Evolutionary conservation across 2,329 filamentous ascomycete genomes (phyloP).

Genomic region (Passalora sequoiae): DNA sequence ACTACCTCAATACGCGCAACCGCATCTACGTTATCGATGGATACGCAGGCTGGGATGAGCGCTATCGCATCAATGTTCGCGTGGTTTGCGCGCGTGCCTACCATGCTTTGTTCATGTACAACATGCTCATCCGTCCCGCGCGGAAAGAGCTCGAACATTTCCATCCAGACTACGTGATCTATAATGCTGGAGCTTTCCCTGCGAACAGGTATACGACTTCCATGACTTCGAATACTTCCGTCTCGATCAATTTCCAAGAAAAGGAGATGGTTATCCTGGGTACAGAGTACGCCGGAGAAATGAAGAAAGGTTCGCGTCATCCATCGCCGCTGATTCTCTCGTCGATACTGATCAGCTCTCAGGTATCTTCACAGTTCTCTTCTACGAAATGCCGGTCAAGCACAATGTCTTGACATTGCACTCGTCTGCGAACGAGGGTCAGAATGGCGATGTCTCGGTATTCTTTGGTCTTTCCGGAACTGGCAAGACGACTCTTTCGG

Average conservation of each 20-base stretch:
- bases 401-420: slow-evolving; percentile 98
- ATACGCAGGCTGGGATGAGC: slow-evolving; percentile 96
- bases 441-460: slow-evolving; percentile 90
- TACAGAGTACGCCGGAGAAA: slow-evolving; percentile 75
- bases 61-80: slow-evolving; percentile 94
- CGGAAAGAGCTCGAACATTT: slow-evolving; percentile 92
- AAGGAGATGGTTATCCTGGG: slow-evolving; percentile 99
- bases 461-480: slow-evolving; percentile 99
- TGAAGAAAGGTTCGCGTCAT: slow-evolving; percentile 33
- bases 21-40: slow-evolving; percentile 98
- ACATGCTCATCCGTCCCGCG: slow-evolving; percentile 96
- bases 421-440: slow-evolving; percentile 96
- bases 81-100: slow-evolving; percentile 98
- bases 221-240: slow-evolving; percentile 97
- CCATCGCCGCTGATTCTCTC: too few species aligned
- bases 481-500: slow-evolving; percentile 96
- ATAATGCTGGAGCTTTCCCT: slow-evolving; percentile 97
- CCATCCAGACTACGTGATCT: slow-evolving; percentile 99
- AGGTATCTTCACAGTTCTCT: slow-evolving; percentile 95
- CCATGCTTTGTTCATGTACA: slow-evolving; percentile 99
- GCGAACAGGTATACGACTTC: slow-evolving; percentile 96
- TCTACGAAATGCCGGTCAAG: slow-evolving; percentile 99
- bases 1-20: slow-evolving; percentile 98
- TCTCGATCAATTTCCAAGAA: slow-evolving; percentile 97
- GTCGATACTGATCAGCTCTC: slow-evolving; percentile 10